phyloP scores from a whole-genome alignment of 257 asterid genomes.

The Nicotiana otophora region DNA sequence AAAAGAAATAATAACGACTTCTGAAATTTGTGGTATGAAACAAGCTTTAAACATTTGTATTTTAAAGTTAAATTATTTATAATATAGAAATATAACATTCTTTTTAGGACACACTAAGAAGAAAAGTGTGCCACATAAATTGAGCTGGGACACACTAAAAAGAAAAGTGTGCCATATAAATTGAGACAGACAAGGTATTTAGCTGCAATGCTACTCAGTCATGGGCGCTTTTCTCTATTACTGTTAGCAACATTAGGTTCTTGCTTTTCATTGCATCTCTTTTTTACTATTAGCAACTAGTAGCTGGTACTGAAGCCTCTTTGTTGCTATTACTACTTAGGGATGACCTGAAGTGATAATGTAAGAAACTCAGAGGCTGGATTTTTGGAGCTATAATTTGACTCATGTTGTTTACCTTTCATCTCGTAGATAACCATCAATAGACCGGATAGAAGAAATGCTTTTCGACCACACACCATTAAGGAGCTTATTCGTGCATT shows the following conservation, averaged over 20 bases:
- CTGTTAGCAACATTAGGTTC: background rate
- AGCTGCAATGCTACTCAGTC: too few species aligned
- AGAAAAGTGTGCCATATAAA: background rate
- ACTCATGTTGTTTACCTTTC: background rate
- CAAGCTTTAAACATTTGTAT: too few species aligned
- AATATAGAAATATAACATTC: background rate
- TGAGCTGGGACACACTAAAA: too few species aligned
- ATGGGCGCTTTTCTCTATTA: background rate
- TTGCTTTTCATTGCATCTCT: background rate
- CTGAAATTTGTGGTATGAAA: background rate
- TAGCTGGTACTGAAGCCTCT: background rate
- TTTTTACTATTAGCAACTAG: background rate
- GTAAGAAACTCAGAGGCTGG: background rate
- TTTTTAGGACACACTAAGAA: background rate
- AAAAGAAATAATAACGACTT: background rate
- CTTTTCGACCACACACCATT: conserved; percentile 86
- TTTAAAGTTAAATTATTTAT: background rate
- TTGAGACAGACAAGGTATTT: background rate
- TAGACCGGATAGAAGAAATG: conserved; percentile 90
- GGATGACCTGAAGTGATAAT: background rate
- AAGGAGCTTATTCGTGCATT: conserved; percentile 91
- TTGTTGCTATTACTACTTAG: too few species aligned
- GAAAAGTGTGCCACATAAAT: background rate
- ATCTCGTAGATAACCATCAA: conserved; percentile 69
- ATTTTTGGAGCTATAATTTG: background rate